Evolutionary conservation across 352 stramenopile genomes (phyloP), one percentile per base, ranked within the genome.

Genomic region (Phytophthora tubulina): DNA sequence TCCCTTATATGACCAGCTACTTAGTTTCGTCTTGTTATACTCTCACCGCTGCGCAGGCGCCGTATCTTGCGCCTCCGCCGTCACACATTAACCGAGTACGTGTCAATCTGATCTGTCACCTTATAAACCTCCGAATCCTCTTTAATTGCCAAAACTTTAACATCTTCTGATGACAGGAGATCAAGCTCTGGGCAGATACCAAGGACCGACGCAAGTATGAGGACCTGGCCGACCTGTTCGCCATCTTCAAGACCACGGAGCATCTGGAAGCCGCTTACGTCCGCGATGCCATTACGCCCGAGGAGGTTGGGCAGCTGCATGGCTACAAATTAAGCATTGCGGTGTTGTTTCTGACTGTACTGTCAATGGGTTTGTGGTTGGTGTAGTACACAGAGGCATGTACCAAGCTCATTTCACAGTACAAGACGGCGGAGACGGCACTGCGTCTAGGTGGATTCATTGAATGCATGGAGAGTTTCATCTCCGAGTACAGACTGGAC

Each of bases 221-320:
- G 67, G 90, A 96, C 49, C 70, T 96, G n/a, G 88, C 90, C 15
- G 90, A 98, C 48, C 75, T 99, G 14, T 99, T 98, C 61, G 92
- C 96, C 36, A 99, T 99, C 73, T 98, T 99, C 60, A 98, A 99
- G 89, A 96, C 97, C 6, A 99, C 96, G 5, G 97, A 99, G 75
- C 93, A 99, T 70, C 86, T 99, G 27, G 97, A 99, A 85, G 95
- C 96, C 31, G 97, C 97, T 8, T 99, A 99, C 77, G 96, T 98
- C 10, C 91, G 97, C 41, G 97, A 99, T 80, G 95, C 96, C 38
- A 96, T 99, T 59, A 96, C 87, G 5, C 89, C 93, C 32, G 85
- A 97, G 42, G 91, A 98, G 76, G 88, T 95, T 61, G 56, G 17
- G 35, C 15, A 54, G 3, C 11, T 17, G 5, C 14, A 36, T 0